Evolutionary conservation across 1,284 basidiomycete genomes (phyloP), one percentile per base, ranked within the genome.

Genomic region (Afroboletus lepidellus): DNA sequence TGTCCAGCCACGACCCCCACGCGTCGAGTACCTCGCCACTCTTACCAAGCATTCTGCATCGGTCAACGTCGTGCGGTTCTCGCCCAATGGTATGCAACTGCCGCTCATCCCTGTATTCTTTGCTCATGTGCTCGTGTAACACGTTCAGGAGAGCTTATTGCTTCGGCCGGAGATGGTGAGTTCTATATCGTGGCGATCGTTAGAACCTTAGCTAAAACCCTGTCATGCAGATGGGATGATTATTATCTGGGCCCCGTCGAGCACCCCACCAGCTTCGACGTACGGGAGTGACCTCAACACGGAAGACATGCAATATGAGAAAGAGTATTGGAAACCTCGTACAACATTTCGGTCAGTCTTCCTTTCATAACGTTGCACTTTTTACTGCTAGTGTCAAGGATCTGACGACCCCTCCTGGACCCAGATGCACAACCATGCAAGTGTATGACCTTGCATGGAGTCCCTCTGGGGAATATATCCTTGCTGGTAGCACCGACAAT

Each of bases 401-500:
- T 37, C 50, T 63, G 15, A 66, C 30, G 2, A 18, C 29, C 5
- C 15, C 23, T 20, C 12, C 16, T 23, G 38, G 25, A 21, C 44
- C 7, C 56, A 90, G 88, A 46, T 87, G 85, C 61, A 92, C 91
- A 1, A 86, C 85, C 13, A 93, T 94, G 81, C 94, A 98, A 70
- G 93, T 99, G 12, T 98, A 99, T 69, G 96, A 99, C 69, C 77
- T 99, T 41, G 92, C 94, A 0, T 99, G 96, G 96, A 94, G 92
- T 58, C 97, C 97, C 0, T 88, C 90, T 23, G 94, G 95, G 42
- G 92, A 96, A 61, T 95, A 92, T 59, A 81, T 99, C 54, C 83
- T 98, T 46, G 89, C 94, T 13, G 96, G 96, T 9, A 95, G 93
- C 62, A 98, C 96, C 5, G 97, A 99, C 70, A 98, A 98, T 66